These are phyloP conservation scores for Aureobasidium vineae DNA, from an alignment of 2,329 filamentous ascomycete genomes.

Conservation along the genomic window DNA sequence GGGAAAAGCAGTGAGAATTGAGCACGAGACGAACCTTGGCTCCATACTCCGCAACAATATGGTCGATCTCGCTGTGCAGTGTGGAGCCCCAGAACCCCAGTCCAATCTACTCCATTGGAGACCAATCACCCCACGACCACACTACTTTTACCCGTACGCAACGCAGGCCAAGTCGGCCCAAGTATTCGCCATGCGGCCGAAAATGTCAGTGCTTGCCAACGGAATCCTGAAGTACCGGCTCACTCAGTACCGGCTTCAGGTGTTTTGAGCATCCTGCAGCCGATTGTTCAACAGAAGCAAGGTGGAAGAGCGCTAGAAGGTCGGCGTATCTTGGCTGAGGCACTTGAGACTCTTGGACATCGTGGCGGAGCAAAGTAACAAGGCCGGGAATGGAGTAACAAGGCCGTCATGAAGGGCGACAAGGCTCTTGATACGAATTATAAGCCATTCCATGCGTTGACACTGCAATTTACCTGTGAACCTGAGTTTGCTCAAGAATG, in stretches of 20 bases:
- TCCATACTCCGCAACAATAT: conserved; percentile 13
- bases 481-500: background rate
- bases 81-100: conserved; percentile 20
- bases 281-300: conserved; percentile 16
- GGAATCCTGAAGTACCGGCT: background rate
- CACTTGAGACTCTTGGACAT: background rate
- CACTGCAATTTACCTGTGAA: background rate
- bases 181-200: conserved; percentile 23
- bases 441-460: background rate
- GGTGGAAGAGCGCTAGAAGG: conserved; percentile 22
- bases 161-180: conserved; percentile 24
- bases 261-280: conserved; percentile 1
- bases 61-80: conserved; percentile 18
- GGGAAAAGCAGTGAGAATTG: background rate
- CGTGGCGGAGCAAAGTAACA: conserved; percentile 23
- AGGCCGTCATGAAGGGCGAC: conserved; percentile 1
- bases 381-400: conserved; percentile 8
- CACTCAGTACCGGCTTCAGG: background rate
- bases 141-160: background rate
- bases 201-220: conserved; percentile 13
- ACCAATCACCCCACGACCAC: conserved; percentile 15
- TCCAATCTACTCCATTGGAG: background rate
- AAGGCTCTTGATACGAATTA: background rate
- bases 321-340: conserved; percentile 20
- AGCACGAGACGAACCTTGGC: conserved; percentile 7